A percentile compares a stretch with the other conserved stretches of the same genome.
These are phyloP conservation scores for Tylopilus vinaceipallidus DNA, from an alignment of 768 basidiomycete species.

Conservation along the genomic window DNA sequence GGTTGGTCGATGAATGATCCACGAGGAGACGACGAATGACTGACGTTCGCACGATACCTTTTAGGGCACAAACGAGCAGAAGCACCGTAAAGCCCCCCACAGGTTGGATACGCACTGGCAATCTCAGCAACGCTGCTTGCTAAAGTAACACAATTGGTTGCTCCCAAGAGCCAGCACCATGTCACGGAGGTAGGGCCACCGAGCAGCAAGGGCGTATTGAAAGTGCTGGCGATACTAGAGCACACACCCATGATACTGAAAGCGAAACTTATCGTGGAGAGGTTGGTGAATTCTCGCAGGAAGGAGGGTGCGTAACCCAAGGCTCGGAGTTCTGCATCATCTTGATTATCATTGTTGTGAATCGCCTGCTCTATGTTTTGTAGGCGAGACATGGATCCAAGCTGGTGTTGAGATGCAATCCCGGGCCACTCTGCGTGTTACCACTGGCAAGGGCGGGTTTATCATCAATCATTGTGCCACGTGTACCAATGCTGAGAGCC, in stretches of 20 bases:
- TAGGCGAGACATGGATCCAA: constrained; percentile 3
- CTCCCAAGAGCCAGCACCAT: constrained; percentile 37
- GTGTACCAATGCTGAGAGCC: no score
- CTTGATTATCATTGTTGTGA: not conserved
- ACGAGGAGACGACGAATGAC: constrained; percentile 7
- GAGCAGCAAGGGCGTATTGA: constrained; percentile 37
- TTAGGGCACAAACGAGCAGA: constrained; percentile 72
- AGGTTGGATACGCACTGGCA: constrained; percentile 33
- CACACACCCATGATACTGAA: constrained; percentile 38
- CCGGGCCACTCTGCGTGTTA: no score
- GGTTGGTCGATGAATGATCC: not conserved
- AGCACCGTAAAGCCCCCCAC: constrained; percentile 56
- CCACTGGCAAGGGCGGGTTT: no score
- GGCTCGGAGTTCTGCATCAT: constrained; percentile 25
- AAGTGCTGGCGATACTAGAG: constrained; percentile 37
- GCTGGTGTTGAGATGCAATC: not conserved
- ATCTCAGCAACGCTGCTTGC: constrained; percentile 31
- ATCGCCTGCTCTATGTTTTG: not conserved
- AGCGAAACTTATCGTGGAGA: constrained; percentile 34
- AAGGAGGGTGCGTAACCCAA: constrained; percentile 36
- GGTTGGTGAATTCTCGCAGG: constrained; percentile 43
- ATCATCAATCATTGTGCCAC: no score
- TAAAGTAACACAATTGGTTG: constrained; percentile 27
- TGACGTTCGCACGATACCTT: constrained; percentile 60
- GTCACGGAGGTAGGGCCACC: constrained; percentile 37